Base-by-base conservation (phyloP, 164 flowering plant genomes). In the Vitis vinifera region DNA sequence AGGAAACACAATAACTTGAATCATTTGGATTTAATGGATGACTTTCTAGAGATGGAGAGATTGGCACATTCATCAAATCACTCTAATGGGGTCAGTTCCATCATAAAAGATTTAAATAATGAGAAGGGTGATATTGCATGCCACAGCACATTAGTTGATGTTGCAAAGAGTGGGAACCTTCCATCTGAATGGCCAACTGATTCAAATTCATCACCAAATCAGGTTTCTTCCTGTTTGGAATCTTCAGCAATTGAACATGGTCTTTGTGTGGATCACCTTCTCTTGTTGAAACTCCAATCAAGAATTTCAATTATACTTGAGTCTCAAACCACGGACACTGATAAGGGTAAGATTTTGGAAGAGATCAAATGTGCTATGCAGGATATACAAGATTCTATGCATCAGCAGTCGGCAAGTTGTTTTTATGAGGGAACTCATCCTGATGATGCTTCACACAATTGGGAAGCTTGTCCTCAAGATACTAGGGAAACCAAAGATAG, bases 11-110 rank as follows among this genome's bases (percentile, higher is more conserved):
- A 67, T 47, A 66, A 71, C 63, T 11, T 50, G 1, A 63, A 14
- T 16, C 51, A 63, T n/a, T 63, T 63, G 66, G 53, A 15, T 15
- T 76, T 83, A 27, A 80, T 83, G 87, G 85, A 85, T 74, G 89
- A 85, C 73, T 85, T 85, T 72, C 82, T 83, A 7, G 85, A 85
- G 68, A 81, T 85, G 87, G 89, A 85, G 73, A 79, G 73, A 73
- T 71, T 82, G 27, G 85, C 74, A 13, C 74, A 76, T 4, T n/a
- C 65, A 52, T 78, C 82, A 15, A 57, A 57, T 57, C 4, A 57
- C 17, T 57, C 60, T 14, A 17, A 57, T 9, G 23, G 60, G 17
- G 17, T 9, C 60, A 16, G 4, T 10, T 57, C 60, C 17, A 17
- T 16, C 17, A 15, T n/a, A 17, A 19, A 57, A 37, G 44, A 37